Evolutionary conservation across 345 rosid species (phyloP).

Genomic region (Nephelium lappaceum): DNA sequence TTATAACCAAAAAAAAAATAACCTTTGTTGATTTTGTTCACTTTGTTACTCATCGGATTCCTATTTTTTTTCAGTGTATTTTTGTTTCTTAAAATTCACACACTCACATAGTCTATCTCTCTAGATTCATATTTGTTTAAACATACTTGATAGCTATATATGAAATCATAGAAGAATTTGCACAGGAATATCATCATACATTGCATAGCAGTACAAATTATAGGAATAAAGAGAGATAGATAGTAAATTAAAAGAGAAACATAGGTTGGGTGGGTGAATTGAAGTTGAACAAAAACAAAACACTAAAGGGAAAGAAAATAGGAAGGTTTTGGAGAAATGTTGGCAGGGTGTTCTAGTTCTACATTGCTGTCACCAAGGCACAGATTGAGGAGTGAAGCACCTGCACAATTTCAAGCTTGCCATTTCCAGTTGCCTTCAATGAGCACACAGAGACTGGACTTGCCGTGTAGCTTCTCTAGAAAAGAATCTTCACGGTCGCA

Average conservation of each 20-base stretch:
- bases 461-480: slow-evolving; percentile 80
- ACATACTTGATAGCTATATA: slow-evolving; percentile 25
- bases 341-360: slow-evolving; percentile 99
- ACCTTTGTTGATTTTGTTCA: slow-evolving; percentile 26
- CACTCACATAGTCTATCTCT: slow-evolving; percentile 53
- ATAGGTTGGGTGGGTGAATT: slow-evolving; percentile 53
- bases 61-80: slow-evolving; percentile 35
- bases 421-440: slow-evolving; percentile 81
- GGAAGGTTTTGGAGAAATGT: slow-evolving; percentile 74
- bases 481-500: slow-evolving; percentile 76
- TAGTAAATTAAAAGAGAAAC: slow-evolving; percentile 33
- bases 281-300: slow-evolving; percentile 18
- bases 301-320: slow-evolving; percentile 26
- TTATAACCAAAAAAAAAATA: background rate
- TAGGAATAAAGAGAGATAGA: slow-evolving; percentile 49
- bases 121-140: slow-evolving; percentile 36
- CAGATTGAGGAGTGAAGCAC: slow-evolving; percentile 90
- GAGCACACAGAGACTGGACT: slow-evolving; percentile 97
- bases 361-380: slow-evolving; percentile 96
- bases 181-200: slow-evolving; percentile 28
- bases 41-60: slow-evolving; percentile 71
- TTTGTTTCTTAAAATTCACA: slow-evolving; percentile 41
- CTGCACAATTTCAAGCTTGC: slow-evolving; percentile 81
- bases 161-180: slow-evolving; percentile 23
- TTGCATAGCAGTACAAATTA: slow-evolving; percentile 25